Conservation (phyloP, 495 filamentous ascomycete species). For the Aspergillus biplanus region DNA sequence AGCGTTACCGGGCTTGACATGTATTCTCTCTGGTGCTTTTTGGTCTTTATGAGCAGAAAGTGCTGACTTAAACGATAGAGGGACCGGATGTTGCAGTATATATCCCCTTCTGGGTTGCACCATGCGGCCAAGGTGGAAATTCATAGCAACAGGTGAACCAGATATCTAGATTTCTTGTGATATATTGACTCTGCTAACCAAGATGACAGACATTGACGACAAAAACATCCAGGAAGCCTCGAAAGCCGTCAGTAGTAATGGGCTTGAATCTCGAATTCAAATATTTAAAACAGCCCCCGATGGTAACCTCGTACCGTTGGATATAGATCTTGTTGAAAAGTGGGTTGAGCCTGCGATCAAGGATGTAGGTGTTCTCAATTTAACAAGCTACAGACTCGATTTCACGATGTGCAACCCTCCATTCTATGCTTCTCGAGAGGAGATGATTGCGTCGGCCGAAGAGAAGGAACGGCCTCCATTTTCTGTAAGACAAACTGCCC, state of each 20-base stretch:
- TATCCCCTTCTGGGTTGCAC: constrained; percentile 84
- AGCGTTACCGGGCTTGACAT: constrained; percentile 79
- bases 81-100: constrained; percentile 87
- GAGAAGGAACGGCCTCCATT: constrained; percentile 70
- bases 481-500: constrained; percentile 46
- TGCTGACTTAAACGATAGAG: constrained; percentile 44
- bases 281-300: constrained; percentile 57
- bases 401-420: constrained; percentile 96
- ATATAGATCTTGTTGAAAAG: constrained; percentile 53
- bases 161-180: background rate
- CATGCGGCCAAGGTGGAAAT: constrained; percentile 69
- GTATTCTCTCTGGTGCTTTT: constrained; percentile 32
- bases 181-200: constrained; percentile 21
- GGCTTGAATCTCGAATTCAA: constrained; percentile 64
- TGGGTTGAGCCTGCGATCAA: constrained; percentile 23
- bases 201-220: constrained; percentile 70
- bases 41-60: background rate
- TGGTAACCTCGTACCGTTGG: constrained; percentile 61
- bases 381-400: constrained; percentile 59
- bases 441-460: constrained; percentile 66
- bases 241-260: constrained; percentile 66
- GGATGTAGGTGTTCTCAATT: background rate
- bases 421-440: constrained; percentile 77
- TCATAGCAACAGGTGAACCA: constrained; percentile 66
- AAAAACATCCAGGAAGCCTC: constrained; percentile 67